Evolutionary conservation across 106 monocot species (phyloP).

Genomic region (Agapanthus africanus): DNA sequence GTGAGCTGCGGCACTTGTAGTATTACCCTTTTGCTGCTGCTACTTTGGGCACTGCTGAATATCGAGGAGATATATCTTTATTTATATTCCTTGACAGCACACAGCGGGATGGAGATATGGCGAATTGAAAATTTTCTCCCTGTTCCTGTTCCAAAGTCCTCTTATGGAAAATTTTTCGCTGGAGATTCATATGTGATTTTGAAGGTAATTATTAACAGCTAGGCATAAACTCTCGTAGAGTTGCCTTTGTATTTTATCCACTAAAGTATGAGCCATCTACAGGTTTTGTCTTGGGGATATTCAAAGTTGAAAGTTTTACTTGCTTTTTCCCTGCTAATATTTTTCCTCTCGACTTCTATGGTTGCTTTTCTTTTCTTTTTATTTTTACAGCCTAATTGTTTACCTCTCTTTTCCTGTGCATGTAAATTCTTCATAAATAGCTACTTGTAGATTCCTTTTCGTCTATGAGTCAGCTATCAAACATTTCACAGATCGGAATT

Average conservation of each 20-base stretch:
- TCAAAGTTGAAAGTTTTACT: background rate
- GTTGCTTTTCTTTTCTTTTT: background rate
- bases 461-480: background rate
- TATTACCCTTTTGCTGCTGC: background rate
- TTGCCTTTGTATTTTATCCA: background rate
- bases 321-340: no score
- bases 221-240: background rate
- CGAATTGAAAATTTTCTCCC: slow-evolving; percentile 88
- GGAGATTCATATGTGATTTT: slow-evolving; percentile 88
- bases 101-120: slow-evolving; percentile 88
- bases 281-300: no score
- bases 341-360: background rate
- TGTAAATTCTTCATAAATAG: background rate
- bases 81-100: slow-evolving; percentile 23
- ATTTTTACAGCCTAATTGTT: background rate
- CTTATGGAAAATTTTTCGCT: slow-evolving; percentile 82
- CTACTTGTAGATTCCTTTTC: background rate
- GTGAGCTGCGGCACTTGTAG: no score
- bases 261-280: background rate
- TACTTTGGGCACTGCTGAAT: background rate
- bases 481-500: slow-evolving; percentile 1
- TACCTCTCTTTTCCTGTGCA: background rate
- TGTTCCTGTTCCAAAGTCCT: slow-evolving; percentile 60
- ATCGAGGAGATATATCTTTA: background rate
- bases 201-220: slow-evolving; percentile 67